A percentile compares a stretch with the other conserved stretches of the same genome.
Conservation (phyloP, 345 rosid genomes). For the Syzygium jambos region DNA sequence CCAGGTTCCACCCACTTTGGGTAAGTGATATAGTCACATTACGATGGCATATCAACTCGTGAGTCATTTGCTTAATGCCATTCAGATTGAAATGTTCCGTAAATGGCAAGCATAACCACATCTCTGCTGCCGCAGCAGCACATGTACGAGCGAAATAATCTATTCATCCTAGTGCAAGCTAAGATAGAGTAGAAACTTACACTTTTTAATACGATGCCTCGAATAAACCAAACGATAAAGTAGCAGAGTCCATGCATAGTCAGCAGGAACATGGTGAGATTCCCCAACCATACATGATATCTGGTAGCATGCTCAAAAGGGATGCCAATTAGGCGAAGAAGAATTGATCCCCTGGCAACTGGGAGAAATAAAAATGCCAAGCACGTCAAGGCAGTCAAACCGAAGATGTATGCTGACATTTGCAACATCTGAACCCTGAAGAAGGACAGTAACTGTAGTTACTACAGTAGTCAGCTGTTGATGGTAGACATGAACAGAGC, state of each 20-base stretch:
- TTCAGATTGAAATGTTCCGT: not conserved
- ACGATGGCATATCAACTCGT: not conserved
- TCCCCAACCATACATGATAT: conserved; percentile 29
- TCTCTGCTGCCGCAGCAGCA: not conserved
- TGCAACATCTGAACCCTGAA: conserved; percentile 16
- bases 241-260: conserved; percentile 18
- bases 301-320: conserved; percentile 15
- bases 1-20: not conserved
- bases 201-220: not conserved
- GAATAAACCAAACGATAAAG: conserved; percentile 12
- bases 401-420: conserved; percentile 8
- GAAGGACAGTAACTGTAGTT: not conserved
- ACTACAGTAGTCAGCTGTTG: not conserved
- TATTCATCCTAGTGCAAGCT: not conserved
- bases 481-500: not conserved
- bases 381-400: conserved; percentile 15
- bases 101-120: not conserved
- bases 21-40: not conserved
- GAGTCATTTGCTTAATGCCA: not conserved
- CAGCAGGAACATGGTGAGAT: conserved; percentile 17
- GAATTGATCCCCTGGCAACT: conserved; percentile 17
- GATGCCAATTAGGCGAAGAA: conserved; percentile 15
- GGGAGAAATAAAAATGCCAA: conserved; percentile 22
- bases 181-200: conserved; percentile 3
- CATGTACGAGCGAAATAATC: not conserved